phyloP scores from a whole-genome alignment of 2,329 filamentous ascomycete species.

The Colletotrichum orchidophilum region DNA sequence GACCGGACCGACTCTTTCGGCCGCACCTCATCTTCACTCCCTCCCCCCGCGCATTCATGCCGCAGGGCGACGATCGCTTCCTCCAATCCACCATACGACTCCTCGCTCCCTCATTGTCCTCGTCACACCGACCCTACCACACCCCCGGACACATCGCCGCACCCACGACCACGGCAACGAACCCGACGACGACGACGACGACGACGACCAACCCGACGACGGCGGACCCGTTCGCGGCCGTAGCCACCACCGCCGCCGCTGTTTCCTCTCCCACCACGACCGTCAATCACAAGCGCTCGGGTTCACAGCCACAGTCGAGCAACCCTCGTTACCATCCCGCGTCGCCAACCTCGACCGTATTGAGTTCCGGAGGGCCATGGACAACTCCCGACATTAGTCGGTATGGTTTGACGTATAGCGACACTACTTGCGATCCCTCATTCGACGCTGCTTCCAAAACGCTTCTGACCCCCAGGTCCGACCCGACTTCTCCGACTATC shows the following conservation, averaged over 20 bases:
- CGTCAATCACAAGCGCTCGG: conserved; percentile 29
- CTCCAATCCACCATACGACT: conserved; percentile 23
- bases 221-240: conserved; percentile 5
- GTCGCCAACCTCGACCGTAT: conserved; percentile 22
- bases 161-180: not conserved
- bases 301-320: conserved; percentile 30
- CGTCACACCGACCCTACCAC: conserved; percentile 20
- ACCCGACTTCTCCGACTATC: conserved; percentile 18
- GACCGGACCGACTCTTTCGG: conserved; percentile 26
- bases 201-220: not conserved
- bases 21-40: conserved; percentile 14
- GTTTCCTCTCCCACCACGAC: not conserved
- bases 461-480: conserved; percentile 14
- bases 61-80: conserved; percentile 32
- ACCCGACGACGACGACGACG: conserved; percentile 3
- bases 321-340: conserved; percentile 23
- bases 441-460: conserved; percentile 28
- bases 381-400: conserved; percentile 37
- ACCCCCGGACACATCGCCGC: conserved; percentile 5
- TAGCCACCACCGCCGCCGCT: not conserved
- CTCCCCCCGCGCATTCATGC: conserved; percentile 34
- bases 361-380: conserved; percentile 23
- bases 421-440: conserved; percentile 35
- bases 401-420: conserved; percentile 42
- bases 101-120: conserved; percentile 9